phyloP scores from a whole-genome alignment of 768 basidiomycete genomes.

The Daedaleopsis sinensis region DNA sequence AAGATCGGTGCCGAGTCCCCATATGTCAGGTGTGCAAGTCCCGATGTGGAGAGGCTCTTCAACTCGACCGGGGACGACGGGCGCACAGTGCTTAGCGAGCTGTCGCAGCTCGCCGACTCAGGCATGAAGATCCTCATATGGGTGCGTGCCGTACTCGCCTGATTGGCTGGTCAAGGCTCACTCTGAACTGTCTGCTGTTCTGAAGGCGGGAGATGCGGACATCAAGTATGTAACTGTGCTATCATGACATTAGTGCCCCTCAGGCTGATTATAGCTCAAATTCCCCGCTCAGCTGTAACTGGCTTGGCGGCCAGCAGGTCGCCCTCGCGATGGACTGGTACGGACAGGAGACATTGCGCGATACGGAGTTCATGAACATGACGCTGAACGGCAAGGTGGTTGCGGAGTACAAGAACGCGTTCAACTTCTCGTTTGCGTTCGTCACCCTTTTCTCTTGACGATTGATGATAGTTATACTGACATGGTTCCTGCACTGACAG shows the following conservation, averaged over 20 bases:
- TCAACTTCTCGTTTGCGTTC: slow-evolving; percentile 69
- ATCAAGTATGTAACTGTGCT: slow-evolving; percentile 31
- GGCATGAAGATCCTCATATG: slow-evolving; percentile 43
- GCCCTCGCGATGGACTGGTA: slow-evolving; percentile 51
- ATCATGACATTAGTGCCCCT: not conserved
- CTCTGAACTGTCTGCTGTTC: slow-evolving; percentile 18
- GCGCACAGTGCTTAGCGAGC: slow-evolving; percentile 51
- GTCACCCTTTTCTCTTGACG: no score
- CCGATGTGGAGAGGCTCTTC: slow-evolving; percentile 46
- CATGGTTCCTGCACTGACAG: slow-evolving; percentile 32
- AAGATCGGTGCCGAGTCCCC: slow-evolving; percentile 53
- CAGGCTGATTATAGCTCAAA: not conserved
- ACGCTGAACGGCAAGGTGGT: slow-evolving; percentile 54
- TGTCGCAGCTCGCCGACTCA: slow-evolving; percentile 48
- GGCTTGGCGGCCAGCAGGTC: slow-evolving; percentile 40
- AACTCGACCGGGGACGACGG: slow-evolving; percentile 61
- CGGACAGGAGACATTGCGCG: slow-evolving; percentile 41
- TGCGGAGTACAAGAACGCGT: slow-evolving; percentile 63
- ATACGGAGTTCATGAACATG: slow-evolving; percentile 52
- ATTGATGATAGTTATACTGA: no score
- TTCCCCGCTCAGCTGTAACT: slow-evolving; percentile 35
- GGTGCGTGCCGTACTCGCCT: slow-evolving; percentile 28
- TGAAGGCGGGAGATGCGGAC: slow-evolving; percentile 44
- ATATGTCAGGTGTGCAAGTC: slow-evolving; percentile 50
- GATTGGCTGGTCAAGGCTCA: not conserved